These are phyloP conservation scores for Scenedesmus sp. DNA, from an alignment of 163 green algal species.

Conservation along the genomic window DNA sequence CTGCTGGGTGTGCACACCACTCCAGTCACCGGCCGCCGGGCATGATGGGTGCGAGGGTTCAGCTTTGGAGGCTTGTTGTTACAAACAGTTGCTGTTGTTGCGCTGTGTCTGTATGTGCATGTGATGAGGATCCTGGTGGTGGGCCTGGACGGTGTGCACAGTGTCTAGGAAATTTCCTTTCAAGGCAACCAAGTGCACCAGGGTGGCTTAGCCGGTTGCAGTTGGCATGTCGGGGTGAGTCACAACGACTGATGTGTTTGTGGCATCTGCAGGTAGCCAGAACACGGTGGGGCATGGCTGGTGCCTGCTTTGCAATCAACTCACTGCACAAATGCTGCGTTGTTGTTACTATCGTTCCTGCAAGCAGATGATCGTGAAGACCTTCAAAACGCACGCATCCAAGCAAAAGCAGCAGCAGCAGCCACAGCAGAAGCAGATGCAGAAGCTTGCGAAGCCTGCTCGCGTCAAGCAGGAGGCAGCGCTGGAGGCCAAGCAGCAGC, in stretches of 20 bases:
- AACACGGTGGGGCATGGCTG: no score
- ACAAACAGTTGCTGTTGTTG: no score
- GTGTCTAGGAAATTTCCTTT: no score
- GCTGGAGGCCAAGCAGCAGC: constrained; percentile 20
- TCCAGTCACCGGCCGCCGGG: not conserved
- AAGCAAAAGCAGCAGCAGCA: not conserved
- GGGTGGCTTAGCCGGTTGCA: no score
- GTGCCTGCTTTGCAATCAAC: no score
- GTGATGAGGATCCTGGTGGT: no score
- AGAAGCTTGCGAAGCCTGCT: not conserved
- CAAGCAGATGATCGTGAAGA: constrained; percentile 3
- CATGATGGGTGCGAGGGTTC: not conserved
- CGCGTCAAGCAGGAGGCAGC: not conserved
- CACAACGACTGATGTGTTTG: no score
- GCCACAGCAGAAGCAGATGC: constrained; percentile 8
- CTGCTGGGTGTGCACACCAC: no score
- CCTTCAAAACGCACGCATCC: not conserved
- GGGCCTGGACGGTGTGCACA: not conserved
- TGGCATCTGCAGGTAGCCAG: no score
- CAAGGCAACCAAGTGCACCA: not conserved
- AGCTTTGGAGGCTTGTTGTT: no score
- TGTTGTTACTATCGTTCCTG: not conserved
- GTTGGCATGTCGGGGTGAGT: no score
- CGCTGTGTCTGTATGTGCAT: no score
- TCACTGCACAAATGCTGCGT: not conserved